A percentile compares a stretch with the other conserved stretches of the same genome.
phyloP scores from a whole-genome alignment of 768 basidiomycete species.

The Pleurotus sapidus region DNA sequence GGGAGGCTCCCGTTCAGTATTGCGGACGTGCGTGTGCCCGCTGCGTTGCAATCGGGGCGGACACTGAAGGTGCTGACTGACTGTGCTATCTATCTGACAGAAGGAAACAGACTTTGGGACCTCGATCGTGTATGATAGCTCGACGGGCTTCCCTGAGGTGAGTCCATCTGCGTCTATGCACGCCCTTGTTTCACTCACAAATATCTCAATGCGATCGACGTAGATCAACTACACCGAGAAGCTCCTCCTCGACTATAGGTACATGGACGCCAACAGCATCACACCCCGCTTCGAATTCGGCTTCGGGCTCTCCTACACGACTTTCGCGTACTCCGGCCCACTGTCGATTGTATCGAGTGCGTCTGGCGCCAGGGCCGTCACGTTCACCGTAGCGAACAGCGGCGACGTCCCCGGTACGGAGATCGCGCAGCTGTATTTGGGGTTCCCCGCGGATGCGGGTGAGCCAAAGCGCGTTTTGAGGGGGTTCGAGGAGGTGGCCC shows the following conservation, averaged over 20 bases:
- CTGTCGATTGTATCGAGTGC: too few relatives aligned
- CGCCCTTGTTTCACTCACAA: conserved; percentile 10
- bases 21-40: conserved; percentile 61
- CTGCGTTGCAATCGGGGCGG: conserved; percentile 63
- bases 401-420: not conserved
- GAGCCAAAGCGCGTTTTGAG: not conserved
- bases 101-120: conserved; percentile 39
- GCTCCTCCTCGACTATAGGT: conserved; percentile 69
- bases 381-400: not conserved
- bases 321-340: conserved; percentile 53
- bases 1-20: conserved; percentile 74
- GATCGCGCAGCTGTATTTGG: conserved; percentile 1
- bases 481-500: not conserved
- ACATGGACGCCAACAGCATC: conserved; percentile 56
- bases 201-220: not conserved
- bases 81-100: conserved; percentile 15
- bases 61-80: not conserved
- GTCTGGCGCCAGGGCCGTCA: not conserved
- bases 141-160: conserved; percentile 33
- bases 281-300: conserved; percentile 8
- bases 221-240: conserved; percentile 68
- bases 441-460: not conserved
- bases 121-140: conserved; percentile 38
- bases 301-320: conserved; percentile 52
- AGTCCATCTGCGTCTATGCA: conserved; percentile 9